phyloP scores from a whole-genome alignment of 192 early-diverging fungal genomes.

The Coemansia furcata region DNA sequence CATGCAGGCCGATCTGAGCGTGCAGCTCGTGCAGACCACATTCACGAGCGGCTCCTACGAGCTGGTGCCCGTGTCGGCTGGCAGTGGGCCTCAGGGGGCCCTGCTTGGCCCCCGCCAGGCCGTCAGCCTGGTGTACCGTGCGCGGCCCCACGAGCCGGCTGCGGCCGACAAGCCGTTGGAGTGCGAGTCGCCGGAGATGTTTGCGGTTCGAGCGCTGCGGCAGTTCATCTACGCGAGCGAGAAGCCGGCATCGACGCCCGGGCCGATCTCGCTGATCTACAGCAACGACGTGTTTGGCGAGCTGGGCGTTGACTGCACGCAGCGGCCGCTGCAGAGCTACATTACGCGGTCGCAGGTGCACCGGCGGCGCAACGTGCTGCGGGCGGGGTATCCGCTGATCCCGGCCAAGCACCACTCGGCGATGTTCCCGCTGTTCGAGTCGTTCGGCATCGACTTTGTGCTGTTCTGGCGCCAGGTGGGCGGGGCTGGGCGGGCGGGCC shows the following conservation, averaged over 20 bases:
- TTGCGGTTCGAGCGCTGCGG: slow-evolving; percentile 49
- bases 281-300: slow-evolving; percentile 52
- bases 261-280: slow-evolving; percentile 28
- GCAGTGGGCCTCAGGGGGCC: background rate
- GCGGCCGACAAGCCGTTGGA: background rate
- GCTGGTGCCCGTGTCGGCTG: slow-evolving; percentile 18
- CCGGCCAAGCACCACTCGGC: slow-evolving; percentile 54
- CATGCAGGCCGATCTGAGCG: slow-evolving; percentile 22
- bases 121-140: slow-evolving; percentile 33
- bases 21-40: slow-evolving; percentile 46
- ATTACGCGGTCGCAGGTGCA: slow-evolving; percentile 67
- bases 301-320: slow-evolving; percentile 57
- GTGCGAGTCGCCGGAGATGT: slow-evolving; percentile 38
- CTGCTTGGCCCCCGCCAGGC: slow-evolving; percentile 41
- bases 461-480: slow-evolving; percentile 68
- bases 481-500: slow-evolving; percentile 54
- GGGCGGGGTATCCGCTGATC: slow-evolving; percentile 66
- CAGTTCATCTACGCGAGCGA: slow-evolving; percentile 44
- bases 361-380: slow-evolving; percentile 66
- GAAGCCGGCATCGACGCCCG: slow-evolving; percentile 24
- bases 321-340: slow-evolving; percentile 66
- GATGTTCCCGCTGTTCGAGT: slow-evolving; percentile 83
- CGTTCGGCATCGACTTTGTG: slow-evolving; percentile 83
- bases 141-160: slow-evolving; percentile 4
- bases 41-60: slow-evolving; percentile 39